Conservation (phyloP, 176 grass and related monocot genomes). For the Aegilops sharonensis region DNA sequence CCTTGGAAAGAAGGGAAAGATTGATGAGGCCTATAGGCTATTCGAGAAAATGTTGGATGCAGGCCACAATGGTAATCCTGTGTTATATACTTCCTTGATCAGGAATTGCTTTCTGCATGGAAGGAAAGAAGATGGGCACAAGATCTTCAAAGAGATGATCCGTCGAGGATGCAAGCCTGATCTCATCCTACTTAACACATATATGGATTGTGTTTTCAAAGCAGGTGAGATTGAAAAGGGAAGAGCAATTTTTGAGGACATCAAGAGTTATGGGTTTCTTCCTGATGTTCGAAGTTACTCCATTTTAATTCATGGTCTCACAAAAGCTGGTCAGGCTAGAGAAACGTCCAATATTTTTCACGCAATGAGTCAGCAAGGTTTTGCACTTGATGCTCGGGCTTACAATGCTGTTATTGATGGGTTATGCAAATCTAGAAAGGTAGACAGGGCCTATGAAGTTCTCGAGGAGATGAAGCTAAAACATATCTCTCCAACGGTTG, state of each 20-base stretch:
- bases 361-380: constrained; percentile 87
- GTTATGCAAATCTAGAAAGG: constrained; percentile 90
- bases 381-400: constrained; percentile 68
- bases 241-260: constrained; percentile 73
- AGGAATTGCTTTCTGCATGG: constrained; percentile 83
- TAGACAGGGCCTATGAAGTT: constrained; percentile 89
- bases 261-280: constrained; percentile 53
- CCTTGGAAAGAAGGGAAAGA: constrained; percentile 76
- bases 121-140: constrained; percentile 97
- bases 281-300: constrained; percentile 84
- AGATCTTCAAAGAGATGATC: constrained; percentile 94
- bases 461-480: constrained; percentile 92
- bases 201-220: constrained; percentile 96
- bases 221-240: constrained; percentile 75
- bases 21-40: constrained; percentile 85
- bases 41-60: constrained; percentile 88
- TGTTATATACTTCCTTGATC: constrained; percentile 85
- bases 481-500: constrained; percentile 57
- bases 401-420: constrained; percentile 91
- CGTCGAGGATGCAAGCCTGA: constrained; percentile 67
- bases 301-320: constrained; percentile 95
- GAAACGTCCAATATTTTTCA: constrained; percentile 92
- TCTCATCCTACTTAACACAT: constrained; percentile 87
- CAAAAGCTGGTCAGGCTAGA: constrained; percentile 83
- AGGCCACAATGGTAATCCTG: constrained; percentile 65